Conservation (phyloP, 306 rosid species). For the Abrus precatorius region DNA sequence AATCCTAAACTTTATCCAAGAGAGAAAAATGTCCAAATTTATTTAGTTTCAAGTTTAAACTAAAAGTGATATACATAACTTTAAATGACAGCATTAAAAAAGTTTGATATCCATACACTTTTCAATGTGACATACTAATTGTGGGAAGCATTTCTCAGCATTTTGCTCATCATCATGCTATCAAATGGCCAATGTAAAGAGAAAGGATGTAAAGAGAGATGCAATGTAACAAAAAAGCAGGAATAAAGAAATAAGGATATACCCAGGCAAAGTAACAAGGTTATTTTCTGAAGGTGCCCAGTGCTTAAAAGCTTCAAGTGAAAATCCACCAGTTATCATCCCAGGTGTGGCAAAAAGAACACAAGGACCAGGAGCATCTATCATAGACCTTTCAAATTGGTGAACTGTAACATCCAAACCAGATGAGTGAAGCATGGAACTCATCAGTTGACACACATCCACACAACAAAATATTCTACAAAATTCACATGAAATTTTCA, state of each 20-base stretch:
- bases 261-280: conserved; percentile 91
- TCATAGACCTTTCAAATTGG: conserved; percentile 83
- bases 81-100: conserved; percentile 1
- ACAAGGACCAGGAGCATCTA: conserved; percentile 91
- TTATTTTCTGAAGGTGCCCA: conserved; percentile 92
- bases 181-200: conserved; percentile 29
- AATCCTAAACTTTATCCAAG: conserved; percentile 11
- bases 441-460: conserved; percentile 26
- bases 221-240: neutral
- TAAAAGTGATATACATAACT: neutral
- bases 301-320: conserved; percentile 90
- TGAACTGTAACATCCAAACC: conserved; percentile 70
- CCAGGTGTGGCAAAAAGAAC: conserved; percentile 99
- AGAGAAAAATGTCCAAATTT: neutral
- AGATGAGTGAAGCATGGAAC: conserved; percentile 41
- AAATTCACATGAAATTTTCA: conserved; percentile 15
- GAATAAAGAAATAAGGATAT: conserved; percentile 37
- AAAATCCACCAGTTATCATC: conserved; percentile 91
- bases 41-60: conserved; percentile 2
- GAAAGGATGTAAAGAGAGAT: neutral
- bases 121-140: neutral
- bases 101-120: conserved; percentile 29
- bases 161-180: conserved; percentile 28
- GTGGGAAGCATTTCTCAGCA: conserved; percentile 21
- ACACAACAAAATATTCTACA: conserved; percentile 29